Percentiles rank a stretch among this genome's conserved stretches.
These are phyloP conservation scores for Apocynum venetum DNA, from an alignment of 257 asterid genomes.

Conservation along the genomic window DNA sequence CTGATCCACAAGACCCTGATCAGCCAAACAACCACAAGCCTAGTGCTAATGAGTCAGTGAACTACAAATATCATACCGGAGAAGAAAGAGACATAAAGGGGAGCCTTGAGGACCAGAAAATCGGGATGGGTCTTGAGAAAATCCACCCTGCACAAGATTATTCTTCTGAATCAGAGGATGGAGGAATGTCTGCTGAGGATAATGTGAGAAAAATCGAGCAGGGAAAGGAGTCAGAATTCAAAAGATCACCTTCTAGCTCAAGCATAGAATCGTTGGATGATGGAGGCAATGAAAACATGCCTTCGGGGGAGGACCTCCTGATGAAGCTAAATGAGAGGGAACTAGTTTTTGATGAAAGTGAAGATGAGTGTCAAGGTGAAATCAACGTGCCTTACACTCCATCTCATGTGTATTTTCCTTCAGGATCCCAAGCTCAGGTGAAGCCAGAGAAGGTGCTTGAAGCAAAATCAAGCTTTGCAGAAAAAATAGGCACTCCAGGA, in stretches of 20 bases:
- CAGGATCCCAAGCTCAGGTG: conserved; percentile 18
- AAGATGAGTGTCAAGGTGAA: conserved; percentile 27
- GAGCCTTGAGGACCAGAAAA: conserved; percentile 12
- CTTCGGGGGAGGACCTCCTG: conserved; percentile 20
- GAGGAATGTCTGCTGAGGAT: neutral
- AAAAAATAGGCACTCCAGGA: conserved; percentile 9
- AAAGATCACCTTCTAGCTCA: conserved; percentile 37
- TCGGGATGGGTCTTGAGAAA: conserved; percentile 20
- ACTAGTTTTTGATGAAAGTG: conserved; percentile 38
- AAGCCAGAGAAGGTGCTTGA: conserved; percentile 15
- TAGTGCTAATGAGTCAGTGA: conserved; percentile 10
- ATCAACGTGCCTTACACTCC: conserved; percentile 11
- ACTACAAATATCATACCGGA: conserved; percentile 7
- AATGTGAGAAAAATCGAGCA: conserved; percentile 11
- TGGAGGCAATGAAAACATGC: conserved; percentile 7
- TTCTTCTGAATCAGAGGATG: conserved; percentile 22
- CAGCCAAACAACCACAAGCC: conserved; percentile 34
- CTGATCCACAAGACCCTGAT: conserved; percentile 43
- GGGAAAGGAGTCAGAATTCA: conserved; percentile 16
- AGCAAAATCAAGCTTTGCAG: neutral
- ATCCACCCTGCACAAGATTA: conserved; percentile 20
- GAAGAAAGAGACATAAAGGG: conserved; percentile 5
- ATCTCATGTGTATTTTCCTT: conserved; percentile 11
- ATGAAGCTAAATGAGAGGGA: conserved; percentile 18
- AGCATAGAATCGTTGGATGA: conserved; percentile 46